A percentile compares a stretch with the other conserved stretches of the same genome.
Evolutionary conservation across 1,139 yeast genomes (phyloP).

Genomic region (Sugiyamaella xylanicola): DNA sequence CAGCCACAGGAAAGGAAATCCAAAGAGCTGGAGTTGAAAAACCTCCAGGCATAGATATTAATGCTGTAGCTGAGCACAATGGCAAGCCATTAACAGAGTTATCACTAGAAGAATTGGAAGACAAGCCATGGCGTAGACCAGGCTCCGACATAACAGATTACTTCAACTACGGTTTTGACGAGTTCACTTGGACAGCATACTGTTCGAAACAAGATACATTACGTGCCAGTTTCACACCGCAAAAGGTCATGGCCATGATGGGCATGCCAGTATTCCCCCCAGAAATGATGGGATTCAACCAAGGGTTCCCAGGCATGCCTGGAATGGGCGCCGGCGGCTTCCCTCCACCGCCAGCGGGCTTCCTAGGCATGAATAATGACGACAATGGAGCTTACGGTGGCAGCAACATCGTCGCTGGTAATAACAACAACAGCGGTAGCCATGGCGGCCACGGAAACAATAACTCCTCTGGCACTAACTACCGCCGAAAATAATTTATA

Average conservation of each 20-base stretch:
- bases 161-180: slow-evolving; percentile 95
- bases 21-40: slow-evolving; percentile 42
- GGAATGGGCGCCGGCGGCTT: slow-evolving; percentile 40
- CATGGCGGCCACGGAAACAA: not conserved
- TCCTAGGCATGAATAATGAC: slow-evolving; percentile 12
- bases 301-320: slow-evolving; percentile 28
- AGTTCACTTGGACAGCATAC: slow-evolving; percentile 93
- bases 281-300: slow-evolving; percentile 28
- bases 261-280: slow-evolving; percentile 36
- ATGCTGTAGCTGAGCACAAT: slow-evolving; percentile 75
- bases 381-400: slow-evolving; percentile 15
- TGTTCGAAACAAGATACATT: slow-evolving; percentile 84
- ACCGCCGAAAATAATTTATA: slow-evolving; percentile 10
- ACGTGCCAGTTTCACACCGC: slow-evolving; percentile 74
- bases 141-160: slow-evolving; percentile 94
- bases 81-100: slow-evolving; percentile 84
- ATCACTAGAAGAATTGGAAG: slow-evolving; percentile 80
- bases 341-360: slow-evolving; percentile 16
- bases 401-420: slow-evolving; percentile 15
- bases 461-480: not conserved
- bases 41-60: slow-evolving; percentile 60
- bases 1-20: slow-evolving; percentile 20
- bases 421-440: slow-evolving; percentile 1
- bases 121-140: slow-evolving; percentile 97
- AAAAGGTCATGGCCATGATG: slow-evolving; percentile 43